These are phyloP conservation scores for Holtermanniella nyarrowii DNA, from an alignment of 768 basidiomycete species.

Conservation along the genomic window DNA sequence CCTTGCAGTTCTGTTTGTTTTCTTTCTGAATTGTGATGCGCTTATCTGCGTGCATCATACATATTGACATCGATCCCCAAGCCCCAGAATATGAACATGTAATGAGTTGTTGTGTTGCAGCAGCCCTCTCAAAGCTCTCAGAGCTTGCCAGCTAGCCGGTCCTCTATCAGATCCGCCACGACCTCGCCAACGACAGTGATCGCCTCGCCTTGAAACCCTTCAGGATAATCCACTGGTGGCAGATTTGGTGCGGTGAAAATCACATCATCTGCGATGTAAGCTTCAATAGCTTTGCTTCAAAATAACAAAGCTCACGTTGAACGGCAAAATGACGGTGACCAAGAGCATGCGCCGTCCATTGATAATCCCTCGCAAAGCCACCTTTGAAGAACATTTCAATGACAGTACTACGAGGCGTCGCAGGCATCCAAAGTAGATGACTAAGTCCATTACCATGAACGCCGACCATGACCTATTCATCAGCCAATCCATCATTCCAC, in stretches of 20 bases:
- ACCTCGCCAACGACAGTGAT: slow-evolving; percentile 49
- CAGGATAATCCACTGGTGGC: slow-evolving; percentile 35
- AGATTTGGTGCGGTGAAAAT: slow-evolving; percentile 30
- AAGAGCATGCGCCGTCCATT: slow-evolving; percentile 39
- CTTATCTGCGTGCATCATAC: neutral
- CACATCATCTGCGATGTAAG: slow-evolving; percentile 11
- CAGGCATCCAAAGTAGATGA: slow-evolving; percentile 84
- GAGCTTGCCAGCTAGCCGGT: slow-evolving; percentile 43
- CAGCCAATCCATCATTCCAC: neutral
- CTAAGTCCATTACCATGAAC: slow-evolving; percentile 89
- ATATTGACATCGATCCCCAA: neutral
- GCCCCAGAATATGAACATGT: neutral
- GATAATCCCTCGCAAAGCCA: slow-evolving; percentile 71
- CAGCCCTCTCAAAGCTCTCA: no score
- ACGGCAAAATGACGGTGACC: slow-evolving; percentile 38
- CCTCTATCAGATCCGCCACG: slow-evolving; percentile 62
- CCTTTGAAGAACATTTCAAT: slow-evolving; percentile 82
- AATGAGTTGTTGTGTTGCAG: no score
- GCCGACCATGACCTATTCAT: slow-evolving; percentile 74
- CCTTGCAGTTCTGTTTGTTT: no score
- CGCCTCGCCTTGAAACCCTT: slow-evolving; percentile 37
- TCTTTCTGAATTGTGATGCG: no score
- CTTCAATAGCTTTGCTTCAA: neutral
- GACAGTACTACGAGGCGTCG: slow-evolving; percentile 67
- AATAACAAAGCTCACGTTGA: slow-evolving; percentile 4